Evolutionary conservation across 1,139 yeast species (phyloP).

Genomic region (Barnettozyma hawaiiensis): DNA sequence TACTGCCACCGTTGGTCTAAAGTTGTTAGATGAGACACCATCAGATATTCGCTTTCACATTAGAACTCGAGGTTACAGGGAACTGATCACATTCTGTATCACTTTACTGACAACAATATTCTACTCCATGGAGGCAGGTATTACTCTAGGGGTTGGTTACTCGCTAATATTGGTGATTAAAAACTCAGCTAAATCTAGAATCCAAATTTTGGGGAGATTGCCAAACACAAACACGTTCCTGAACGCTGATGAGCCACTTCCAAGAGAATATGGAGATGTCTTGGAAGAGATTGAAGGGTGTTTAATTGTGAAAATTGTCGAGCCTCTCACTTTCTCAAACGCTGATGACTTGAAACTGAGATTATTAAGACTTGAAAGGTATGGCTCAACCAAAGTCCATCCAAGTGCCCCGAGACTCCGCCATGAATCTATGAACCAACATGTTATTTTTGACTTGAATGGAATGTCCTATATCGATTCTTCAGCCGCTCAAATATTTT

Average conservation of each 20-base stretch:
- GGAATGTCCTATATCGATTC: slow-evolving; percentile 90
- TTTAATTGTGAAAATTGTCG: slow-evolving; percentile 81
- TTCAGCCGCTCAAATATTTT: slow-evolving; percentile 74
- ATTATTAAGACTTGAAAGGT: slow-evolving; percentile 70
- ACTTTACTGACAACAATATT: slow-evolving; percentile 70
- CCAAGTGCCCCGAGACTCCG: slow-evolving; percentile 68
- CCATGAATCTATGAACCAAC: slow-evolving; percentile 49
- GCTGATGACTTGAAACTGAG: slow-evolving; percentile 77
- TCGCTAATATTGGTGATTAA: slow-evolving; percentile 76
- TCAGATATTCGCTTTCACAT: slow-evolving; percentile 70
- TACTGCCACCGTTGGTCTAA: slow-evolving; percentile 72
- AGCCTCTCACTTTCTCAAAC: slow-evolving; percentile 89
- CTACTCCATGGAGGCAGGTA: slow-evolving; percentile 86
- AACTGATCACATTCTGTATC: slow-evolving; percentile 64
- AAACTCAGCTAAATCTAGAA: slow-evolving; percentile 82
- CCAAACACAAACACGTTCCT: slow-evolving; percentile 74
- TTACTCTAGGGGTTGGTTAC: slow-evolving; percentile 76
- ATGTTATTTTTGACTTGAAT: slow-evolving; percentile 73
- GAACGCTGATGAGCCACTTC: slow-evolving; percentile 58
- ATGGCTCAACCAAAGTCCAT: slow-evolving; percentile 79
- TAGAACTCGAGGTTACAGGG: slow-evolving; percentile 70
- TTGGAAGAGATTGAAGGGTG: slow-evolving; percentile 82
- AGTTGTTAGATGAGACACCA: slow-evolving; percentile 84
- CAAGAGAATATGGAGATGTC: slow-evolving; percentile 20
- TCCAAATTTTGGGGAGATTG: slow-evolving; percentile 79